phyloP scores from a whole-genome alignment of 2,329 filamentous ascomycete genomes.

The Aspergillus oerlinghausenensis region DNA sequence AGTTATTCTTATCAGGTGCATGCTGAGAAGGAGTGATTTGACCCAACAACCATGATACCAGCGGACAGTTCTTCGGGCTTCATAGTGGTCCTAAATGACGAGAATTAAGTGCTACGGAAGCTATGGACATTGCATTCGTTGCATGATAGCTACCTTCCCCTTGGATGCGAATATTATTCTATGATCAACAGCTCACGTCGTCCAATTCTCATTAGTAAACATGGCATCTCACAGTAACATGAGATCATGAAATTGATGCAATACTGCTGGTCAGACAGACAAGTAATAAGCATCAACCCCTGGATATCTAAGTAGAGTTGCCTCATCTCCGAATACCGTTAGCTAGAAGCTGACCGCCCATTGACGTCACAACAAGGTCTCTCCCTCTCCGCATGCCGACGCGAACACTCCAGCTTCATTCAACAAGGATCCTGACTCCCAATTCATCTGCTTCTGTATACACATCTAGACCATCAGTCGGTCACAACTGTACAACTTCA shows the following conservation, averaged over 20 bases:
- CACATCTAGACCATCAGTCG: background rate
- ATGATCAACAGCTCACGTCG: background rate
- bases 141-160: background rate
- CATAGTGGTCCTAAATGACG: background rate
- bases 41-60: background rate
- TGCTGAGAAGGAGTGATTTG: too few species aligned
- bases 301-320: too few species aligned
- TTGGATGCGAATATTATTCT: background rate
- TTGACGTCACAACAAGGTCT: slow-evolving; percentile 10
- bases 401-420: background rate
- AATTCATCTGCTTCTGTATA: slow-evolving; percentile 3
- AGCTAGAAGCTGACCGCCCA: slow-evolving; percentile 5
- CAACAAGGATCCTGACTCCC: background rate
- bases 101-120: background rate
- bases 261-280: background rate
- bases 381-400: background rate
- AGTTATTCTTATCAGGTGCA: too few species aligned
- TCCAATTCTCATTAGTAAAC: background rate
- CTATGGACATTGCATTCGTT: background rate
- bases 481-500: background rate
- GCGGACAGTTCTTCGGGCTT: background rate
- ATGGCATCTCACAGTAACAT: background rate
- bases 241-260: background rate
- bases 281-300: background rate
- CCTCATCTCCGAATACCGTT: background rate